These are phyloP conservation scores for Yarrowia sp. DNA, from an alignment of 805 yeast species.

Conservation along the genomic window DNA sequence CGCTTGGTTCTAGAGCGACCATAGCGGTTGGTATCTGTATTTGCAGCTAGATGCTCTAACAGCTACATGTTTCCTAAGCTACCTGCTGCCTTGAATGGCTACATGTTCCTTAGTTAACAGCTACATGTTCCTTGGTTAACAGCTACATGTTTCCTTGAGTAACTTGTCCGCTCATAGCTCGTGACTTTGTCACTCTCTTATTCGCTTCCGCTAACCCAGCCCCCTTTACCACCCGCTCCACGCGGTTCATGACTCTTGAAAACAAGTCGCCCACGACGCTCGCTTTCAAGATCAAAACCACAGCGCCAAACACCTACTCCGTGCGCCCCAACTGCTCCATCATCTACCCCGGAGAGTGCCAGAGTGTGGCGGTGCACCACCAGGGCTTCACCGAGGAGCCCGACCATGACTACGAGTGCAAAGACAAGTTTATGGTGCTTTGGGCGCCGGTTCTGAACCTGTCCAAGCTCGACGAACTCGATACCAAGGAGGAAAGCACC, in stretches of 20 bases:
- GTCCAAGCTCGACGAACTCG: conserved; percentile 19
- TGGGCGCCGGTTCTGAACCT: conserved; percentile 37
- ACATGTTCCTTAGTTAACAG: too few relatives aligned
- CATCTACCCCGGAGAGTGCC: conserved; percentile 73
- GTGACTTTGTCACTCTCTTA: too few relatives aligned
- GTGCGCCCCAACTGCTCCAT: conserved; percentile 94
- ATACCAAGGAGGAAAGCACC: neutral
- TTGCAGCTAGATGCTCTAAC: too few relatives aligned
- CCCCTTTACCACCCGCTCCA: conserved; percentile 36
- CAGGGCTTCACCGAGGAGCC: conserved; percentile 85
- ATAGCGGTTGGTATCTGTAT: too few relatives aligned
- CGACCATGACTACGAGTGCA: conserved; percentile 73
- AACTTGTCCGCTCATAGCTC: too few relatives aligned
- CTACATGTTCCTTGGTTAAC: too few relatives aligned
- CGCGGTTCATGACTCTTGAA: conserved; percentile 38
- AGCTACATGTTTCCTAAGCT: too few relatives aligned
- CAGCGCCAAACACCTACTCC: conserved; percentile 94
- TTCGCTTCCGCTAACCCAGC: conserved; percentile 20
- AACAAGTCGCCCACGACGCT: conserved; percentile 50
- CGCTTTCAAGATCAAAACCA: conserved; percentile 96
- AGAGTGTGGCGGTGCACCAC: conserved; percentile 78
- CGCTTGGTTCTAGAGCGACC: too few relatives aligned
- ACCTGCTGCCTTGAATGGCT: too few relatives aligned
- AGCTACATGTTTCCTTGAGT: too few relatives aligned
- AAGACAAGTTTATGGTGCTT: conserved; percentile 90